Evolutionary conservation across 2,329 filamentous ascomycete species (phyloP), one percentile per base, ranked within the genome.

Genomic region (Lecanicillium sp.): DNA sequence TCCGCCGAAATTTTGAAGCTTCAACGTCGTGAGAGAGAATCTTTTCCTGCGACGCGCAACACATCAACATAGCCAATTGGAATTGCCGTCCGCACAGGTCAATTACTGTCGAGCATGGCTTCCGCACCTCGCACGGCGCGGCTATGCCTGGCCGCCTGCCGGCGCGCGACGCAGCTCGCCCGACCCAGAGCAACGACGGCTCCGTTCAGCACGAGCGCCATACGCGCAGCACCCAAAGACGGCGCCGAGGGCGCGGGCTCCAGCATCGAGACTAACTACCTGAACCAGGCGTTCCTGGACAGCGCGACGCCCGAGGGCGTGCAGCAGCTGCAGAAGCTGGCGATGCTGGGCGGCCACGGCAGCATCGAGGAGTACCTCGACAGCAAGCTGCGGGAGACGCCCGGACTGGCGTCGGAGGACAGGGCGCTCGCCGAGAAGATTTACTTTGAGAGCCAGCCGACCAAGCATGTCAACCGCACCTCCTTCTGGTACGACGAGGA

Each of bases 401-500:
- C 58, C 10, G 58, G 58, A n/a, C 64, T 58, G 58, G 54, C 56
- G 9, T 56, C 57, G 4, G 62, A 66, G 42, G 63, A 66, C 30
- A 57, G 61, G 42, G 44, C 56, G 5, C 51, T 68, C 11, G 56
- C 64, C 29, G 59, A 66, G 30, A 58, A 62, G 14, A 46, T 69
- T 27, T 49, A 50, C 40, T 57, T 55, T 50, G 56, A 63, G 6
- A 62, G 67, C 32, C 52, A 56, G 37, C 40, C 45, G n/a, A 62
- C 62, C 14, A 58, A 60, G 29, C 62, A 56, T 47, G 61, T 63
- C 11, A 66, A 65, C 54, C 67, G 55, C 55, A 57, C 62, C 37
- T 65, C 64, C 4, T 74, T 77, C 50, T 78, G 74, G 73, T 72
- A 67, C 57, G 69, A 73, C 54, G 67, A 70, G 32, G 69, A 71